Percentiles rank a stretch among this genome's conserved stretches.
Evolutionary conservation across 495 filamentous ascomycete species (phyloP).

Genomic region (Ramalina peruviana): DNA sequence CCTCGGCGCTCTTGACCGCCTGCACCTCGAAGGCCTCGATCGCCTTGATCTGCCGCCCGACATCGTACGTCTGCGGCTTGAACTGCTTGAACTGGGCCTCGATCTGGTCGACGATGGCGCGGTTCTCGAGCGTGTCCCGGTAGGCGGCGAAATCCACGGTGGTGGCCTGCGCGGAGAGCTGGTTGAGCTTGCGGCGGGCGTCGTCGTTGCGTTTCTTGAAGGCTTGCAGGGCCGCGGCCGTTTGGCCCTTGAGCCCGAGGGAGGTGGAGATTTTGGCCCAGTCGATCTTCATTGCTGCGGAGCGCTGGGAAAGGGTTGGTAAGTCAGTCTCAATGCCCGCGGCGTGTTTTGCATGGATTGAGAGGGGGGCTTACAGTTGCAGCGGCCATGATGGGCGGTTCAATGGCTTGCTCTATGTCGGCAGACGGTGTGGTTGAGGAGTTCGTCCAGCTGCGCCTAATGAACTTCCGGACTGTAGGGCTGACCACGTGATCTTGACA

Average conservation of each 20-base stretch:
- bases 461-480: conserved; percentile 3
- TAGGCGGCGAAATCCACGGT: conserved; percentile 86
- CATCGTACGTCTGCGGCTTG: conserved; percentile 84
- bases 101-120: conserved; percentile 84
- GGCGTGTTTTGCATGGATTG: not conserved
- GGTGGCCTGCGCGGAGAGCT: conserved; percentile 65
- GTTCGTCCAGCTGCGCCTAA: too few relatives aligned
- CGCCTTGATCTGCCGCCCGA: conserved; percentile 81
- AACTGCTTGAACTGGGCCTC: conserved; percentile 83
- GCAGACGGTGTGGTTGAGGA: too few relatives aligned
- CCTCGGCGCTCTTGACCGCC: conserved; percentile 90
- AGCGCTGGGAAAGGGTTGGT: conserved; percentile 50
- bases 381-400: conserved; percentile 58
- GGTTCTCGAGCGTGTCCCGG: conserved; percentile 86
- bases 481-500: conserved; percentile 25
- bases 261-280: conserved; percentile 84
- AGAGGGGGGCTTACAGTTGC: conserved; percentile 40
- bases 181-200: conserved; percentile 77
- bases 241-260: conserved; percentile 91
- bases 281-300: conserved; percentile 98
- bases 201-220: conserved; percentile 99
- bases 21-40: conserved; percentile 96
- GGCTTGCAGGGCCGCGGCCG: conserved; percentile 70
- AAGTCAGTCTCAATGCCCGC: conserved; percentile 13
- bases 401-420: conserved; percentile 6